phyloP scores from a whole-genome alignment of 768 basidiomycete genomes.

The Amanita phalloides region DNA sequence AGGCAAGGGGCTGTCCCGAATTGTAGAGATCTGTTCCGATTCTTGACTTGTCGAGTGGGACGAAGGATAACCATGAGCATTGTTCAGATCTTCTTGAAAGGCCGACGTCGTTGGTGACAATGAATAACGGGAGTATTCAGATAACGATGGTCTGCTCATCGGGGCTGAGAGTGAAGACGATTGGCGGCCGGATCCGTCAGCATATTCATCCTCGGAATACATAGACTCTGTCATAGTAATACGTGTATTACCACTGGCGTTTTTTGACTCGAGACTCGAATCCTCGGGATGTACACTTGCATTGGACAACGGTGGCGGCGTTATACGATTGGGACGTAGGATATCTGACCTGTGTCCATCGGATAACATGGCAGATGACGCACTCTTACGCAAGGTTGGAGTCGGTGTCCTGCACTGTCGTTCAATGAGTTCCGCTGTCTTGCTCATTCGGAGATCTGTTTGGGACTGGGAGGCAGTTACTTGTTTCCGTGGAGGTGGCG shows the following conservation, averaged over 20 bases:
- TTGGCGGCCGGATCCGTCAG: slow-evolving; percentile 21
- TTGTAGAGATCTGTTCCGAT: slow-evolving; percentile 14
- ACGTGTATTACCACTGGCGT: slow-evolving; percentile 12
- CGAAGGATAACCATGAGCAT: slow-evolving; percentile 12
- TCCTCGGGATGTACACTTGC: slow-evolving; percentile 19
- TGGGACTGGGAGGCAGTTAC: slow-evolving; percentile 50
- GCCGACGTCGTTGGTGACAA: slow-evolving; percentile 60
- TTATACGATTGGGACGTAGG: slow-evolving; percentile 20
- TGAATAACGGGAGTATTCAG: slow-evolving; percentile 60
- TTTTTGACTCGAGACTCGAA: slow-evolving; percentile 17
- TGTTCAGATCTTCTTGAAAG: slow-evolving; percentile 53
- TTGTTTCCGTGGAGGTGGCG: slow-evolving; percentile 48
- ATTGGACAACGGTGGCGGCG: slow-evolving; percentile 32
- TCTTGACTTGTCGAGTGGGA: slow-evolving; percentile 15
- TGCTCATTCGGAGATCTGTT: slow-evolving; percentile 28
- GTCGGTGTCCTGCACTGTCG: background rate
- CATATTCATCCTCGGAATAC: slow-evolving; percentile 28
- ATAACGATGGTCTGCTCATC: slow-evolving; percentile 45
- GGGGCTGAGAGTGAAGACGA: slow-evolving; percentile 42
- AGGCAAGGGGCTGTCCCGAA: slow-evolving; percentile 18
- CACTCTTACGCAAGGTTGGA: slow-evolving; percentile 29
- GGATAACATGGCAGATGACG: slow-evolving; percentile 44
- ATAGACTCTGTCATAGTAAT: slow-evolving; percentile 18
- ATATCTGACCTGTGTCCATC: slow-evolving; percentile 28
- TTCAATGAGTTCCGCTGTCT: slow-evolving; percentile 3